These are phyloP conservation scores for Abelmoschus esculentus DNA, from an alignment of 345 rosid genomes.

Conservation along the genomic window DNA sequence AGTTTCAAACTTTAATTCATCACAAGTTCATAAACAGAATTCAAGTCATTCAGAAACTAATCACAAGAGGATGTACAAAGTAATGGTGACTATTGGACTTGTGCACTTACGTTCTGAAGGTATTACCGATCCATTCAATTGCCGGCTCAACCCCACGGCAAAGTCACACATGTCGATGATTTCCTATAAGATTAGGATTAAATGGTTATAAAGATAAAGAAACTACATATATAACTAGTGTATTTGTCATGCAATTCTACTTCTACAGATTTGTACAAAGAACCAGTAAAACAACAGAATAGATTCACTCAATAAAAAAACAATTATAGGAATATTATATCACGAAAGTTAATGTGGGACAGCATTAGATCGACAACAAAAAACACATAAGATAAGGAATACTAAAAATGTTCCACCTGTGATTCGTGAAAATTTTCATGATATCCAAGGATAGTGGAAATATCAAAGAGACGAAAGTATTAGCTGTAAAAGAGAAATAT, in stretches of 20 bases:
- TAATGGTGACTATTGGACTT: conserved; percentile 1
- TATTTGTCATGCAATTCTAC: neutral
- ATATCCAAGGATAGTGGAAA: neutral
- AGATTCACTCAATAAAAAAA: neutral
- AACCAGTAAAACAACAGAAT: neutral
- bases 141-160: conserved; percentile 89
- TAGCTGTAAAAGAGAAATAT: neutral
- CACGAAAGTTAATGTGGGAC: neutral
- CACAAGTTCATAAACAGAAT: neutral
- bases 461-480: neutral
- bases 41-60: neutral
- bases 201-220: neutral
- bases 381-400: neutral
- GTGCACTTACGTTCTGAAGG: conserved; percentile 92
- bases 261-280: neutral
- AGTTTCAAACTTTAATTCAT: neutral
- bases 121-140: conserved; percentile 83
- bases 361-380: neutral
- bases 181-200: conserved; percentile 50
- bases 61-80: neutral
- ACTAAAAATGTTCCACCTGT: too few species aligned
- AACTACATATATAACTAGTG: neutral
- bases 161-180: conserved; percentile 97
- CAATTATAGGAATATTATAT: neutral
- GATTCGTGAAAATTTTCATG: neutral